phyloP scores from a whole-genome alignment of 2,329 filamentous ascomycete genomes.

The Cladophialophora exuberans region DNA sequence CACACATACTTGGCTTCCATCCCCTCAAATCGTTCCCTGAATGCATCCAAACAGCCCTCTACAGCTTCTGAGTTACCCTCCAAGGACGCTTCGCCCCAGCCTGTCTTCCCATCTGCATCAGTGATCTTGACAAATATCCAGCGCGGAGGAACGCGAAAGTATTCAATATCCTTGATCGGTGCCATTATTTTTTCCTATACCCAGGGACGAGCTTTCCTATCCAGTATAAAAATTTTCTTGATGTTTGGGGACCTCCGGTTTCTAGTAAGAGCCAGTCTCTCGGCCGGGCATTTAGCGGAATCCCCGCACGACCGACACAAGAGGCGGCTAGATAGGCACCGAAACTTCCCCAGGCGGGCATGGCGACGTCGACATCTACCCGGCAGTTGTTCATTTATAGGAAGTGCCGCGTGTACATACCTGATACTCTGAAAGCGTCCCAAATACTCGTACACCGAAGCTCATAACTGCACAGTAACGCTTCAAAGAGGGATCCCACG shows the following conservation, averaged over 20 bases:
- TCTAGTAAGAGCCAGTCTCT: conserved; percentile 1
- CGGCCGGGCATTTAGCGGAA: conserved; percentile 1
- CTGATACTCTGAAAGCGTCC: background rate
- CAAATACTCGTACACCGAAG: conserved; percentile 1
- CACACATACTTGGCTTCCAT: conserved; percentile 9
- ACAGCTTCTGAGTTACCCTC: conserved; percentile 9
- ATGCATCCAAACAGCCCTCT: conserved; percentile 13
- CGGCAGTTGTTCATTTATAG: conserved; percentile 8
- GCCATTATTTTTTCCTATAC: conserved; percentile 8
- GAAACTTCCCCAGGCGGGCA: background rate
- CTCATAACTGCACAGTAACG: conserved; percentile 4
- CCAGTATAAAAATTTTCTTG: background rate
- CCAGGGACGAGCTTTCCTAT: background rate
- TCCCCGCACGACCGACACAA: conserved; percentile 10
- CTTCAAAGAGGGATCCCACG: background rate
- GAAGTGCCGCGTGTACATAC: conserved; percentile 5
- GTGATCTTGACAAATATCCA: conserved; percentile 13
- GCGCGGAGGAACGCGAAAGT: conserved; percentile 12
- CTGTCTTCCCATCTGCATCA: conserved; percentile 5
- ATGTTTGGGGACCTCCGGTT: background rate
- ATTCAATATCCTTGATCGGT: conserved; percentile 12
- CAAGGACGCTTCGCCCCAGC: conserved; percentile 10
- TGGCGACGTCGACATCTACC: conserved; percentile 3
- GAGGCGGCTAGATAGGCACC: background rate
- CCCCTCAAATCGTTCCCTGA: conserved; percentile 10